These are phyloP conservation scores for Datisca glomerata DNA, from an alignment of 306 rosid species.

Conservation along the genomic window DNA sequence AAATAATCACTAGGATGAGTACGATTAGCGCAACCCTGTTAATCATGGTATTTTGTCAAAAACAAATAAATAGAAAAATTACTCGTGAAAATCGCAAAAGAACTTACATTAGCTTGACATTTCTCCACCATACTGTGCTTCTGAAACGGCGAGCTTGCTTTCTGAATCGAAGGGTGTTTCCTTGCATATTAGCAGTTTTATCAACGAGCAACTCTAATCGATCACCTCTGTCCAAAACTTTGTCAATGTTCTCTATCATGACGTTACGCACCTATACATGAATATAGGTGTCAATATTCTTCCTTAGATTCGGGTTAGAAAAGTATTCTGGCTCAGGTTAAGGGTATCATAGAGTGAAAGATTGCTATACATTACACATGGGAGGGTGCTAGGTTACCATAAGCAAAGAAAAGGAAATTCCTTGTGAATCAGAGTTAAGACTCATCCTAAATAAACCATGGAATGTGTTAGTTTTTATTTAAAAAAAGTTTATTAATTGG, in stretches of 20 bases:
- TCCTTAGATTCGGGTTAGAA: too few relatives aligned
- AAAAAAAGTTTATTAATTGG: too few relatives aligned
- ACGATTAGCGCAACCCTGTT: slow-evolving; percentile 75
- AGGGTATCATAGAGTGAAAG: too few relatives aligned
- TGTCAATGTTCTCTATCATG: slow-evolving; percentile 96
- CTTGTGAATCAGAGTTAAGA: too few relatives aligned
- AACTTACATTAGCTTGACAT: slow-evolving; percentile 88
- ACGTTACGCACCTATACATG: slow-evolving; percentile 65
- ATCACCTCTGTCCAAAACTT: slow-evolving; percentile 93
- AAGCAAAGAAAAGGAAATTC: too few relatives aligned
- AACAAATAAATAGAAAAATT: not conserved
- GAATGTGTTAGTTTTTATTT: too few relatives aligned
- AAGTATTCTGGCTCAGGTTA: too few relatives aligned
- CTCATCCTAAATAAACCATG: too few relatives aligned
- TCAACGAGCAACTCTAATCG: slow-evolving; percentile 93
- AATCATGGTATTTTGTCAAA: slow-evolving; percentile 21
- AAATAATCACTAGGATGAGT: slow-evolving; percentile 57
- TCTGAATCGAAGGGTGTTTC: slow-evolving; percentile 81
- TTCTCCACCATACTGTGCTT: slow-evolving; percentile 94
- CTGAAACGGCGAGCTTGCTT: slow-evolving; percentile 98
- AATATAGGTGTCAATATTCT: not conserved
- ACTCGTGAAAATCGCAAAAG: not conserved
- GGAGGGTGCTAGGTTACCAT: too few relatives aligned
- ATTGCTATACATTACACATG: too few relatives aligned
- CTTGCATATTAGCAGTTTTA: slow-evolving; percentile 91